Evolutionary conservation across 177 flowering plant species (phyloP).

Genomic region (Telopea speciosissima): DNA sequence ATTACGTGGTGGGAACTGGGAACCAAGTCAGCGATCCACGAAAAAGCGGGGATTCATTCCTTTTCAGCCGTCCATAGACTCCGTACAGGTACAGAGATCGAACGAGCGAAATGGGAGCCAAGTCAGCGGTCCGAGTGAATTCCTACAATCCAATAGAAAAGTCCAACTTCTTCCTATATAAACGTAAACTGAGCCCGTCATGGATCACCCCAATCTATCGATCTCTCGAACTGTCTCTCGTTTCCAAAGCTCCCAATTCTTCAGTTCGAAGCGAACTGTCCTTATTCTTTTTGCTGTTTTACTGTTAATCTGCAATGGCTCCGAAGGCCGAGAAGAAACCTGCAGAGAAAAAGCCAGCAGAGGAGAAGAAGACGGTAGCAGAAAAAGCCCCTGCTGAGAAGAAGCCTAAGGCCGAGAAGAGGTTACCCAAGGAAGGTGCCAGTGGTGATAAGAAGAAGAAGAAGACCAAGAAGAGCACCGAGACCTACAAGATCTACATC

Average conservation of each 20-base stretch:
- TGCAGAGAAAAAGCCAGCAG: neutral
- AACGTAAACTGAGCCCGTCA: neutral
- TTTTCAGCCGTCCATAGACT: neutral
- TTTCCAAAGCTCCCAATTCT: too few relatives aligned
- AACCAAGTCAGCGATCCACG: too few relatives aligned
- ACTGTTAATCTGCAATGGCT: neutral
- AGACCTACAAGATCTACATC: conserved; percentile 74
- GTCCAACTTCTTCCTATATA: neutral
- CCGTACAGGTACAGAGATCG: neutral
- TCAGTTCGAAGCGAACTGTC: too few relatives aligned
- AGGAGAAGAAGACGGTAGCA: conserved; percentile 18
- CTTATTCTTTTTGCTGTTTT: neutral
- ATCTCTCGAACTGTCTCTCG: neutral
- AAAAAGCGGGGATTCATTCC: neutral
- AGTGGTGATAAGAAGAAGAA: conserved; percentile 56
- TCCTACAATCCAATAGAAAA: neutral
- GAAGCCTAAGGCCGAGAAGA: conserved; percentile 71
- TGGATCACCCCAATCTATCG: too few relatives aligned
- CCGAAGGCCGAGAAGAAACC: conserved; percentile 11
- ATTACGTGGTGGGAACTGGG: too few relatives aligned
- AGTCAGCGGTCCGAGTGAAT: neutral
- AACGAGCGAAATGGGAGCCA: neutral
- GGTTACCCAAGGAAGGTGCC: conserved; percentile 49
- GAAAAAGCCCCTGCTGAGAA: conserved; percentile 59
- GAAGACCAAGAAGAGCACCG: conserved; percentile 52